These are phyloP conservation scores for Eutrema heterophyllum DNA, from an alignment of 345 rosid species.

Conservation along the genomic window DNA sequence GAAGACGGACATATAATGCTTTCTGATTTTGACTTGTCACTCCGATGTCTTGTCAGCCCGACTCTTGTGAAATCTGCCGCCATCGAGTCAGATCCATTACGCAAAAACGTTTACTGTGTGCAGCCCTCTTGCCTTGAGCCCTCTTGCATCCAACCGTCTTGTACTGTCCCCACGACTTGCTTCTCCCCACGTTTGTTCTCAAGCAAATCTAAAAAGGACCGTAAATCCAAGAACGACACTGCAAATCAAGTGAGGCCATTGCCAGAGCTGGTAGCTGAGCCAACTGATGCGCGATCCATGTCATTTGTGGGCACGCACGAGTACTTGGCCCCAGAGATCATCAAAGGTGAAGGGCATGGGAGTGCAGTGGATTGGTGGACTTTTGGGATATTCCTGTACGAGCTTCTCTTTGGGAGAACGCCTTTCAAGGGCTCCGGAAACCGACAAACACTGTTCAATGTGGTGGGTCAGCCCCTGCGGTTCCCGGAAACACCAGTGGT, in stretches of 20 bases:
- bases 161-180: conserved; percentile 80
- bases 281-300: conserved; percentile 90
- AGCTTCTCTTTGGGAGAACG: conserved; percentile 82
- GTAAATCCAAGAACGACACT: conserved; percentile 62
- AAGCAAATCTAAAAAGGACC: conserved; percentile 74
- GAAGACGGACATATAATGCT: conserved; percentile 84
- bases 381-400: conserved; percentile 78
- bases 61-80: conserved; percentile 63
- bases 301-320: conserved; percentile 94
- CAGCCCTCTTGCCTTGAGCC: conserved; percentile 87
- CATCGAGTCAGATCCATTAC: conserved; percentile 57
- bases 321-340: conserved; percentile 87
- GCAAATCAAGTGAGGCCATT: conserved; percentile 75
- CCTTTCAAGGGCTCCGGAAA: conserved; percentile 94
- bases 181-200: conserved; percentile 83
- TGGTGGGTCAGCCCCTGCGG: conserved; percentile 87
- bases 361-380: conserved; percentile 99
- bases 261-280: conserved; percentile 92
- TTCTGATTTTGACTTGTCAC: conserved; percentile 78
- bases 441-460: conserved; percentile 77
- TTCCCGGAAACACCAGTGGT: conserved; percentile 77
- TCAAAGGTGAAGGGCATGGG: conserved; percentile 95
- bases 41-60: conserved; percentile 79
- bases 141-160: conserved; percentile 81
- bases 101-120: conserved; percentile 67